Evolutionary conservation across 768 basidiomycete genomes (phyloP).

Genomic region (Trametes maxima): DNA sequence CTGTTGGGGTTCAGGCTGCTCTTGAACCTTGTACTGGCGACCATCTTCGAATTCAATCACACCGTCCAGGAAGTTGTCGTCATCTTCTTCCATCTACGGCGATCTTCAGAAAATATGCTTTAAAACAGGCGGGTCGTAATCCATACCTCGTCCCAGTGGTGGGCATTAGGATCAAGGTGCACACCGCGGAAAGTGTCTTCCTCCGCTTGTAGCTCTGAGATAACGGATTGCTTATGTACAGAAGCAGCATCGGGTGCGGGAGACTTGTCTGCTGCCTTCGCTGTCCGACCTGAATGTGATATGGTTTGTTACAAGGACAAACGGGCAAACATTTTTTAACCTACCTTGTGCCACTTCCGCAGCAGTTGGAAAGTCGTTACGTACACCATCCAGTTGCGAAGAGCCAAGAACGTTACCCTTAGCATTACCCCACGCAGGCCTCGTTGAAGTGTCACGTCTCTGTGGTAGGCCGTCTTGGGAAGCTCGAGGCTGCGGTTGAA

Average conservation of each 20-base stretch:
- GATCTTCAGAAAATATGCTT: not conserved
- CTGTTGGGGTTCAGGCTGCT: conserved; percentile 36
- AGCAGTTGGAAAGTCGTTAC: conserved; percentile 91
- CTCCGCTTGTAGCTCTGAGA: conserved; percentile 78
- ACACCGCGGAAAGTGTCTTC: conserved; percentile 94
- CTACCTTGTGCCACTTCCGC: conserved; percentile 90
- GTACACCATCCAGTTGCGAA: conserved; percentile 45
- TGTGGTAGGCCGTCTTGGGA: conserved; percentile 35
- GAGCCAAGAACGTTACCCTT: conserved; percentile 38
- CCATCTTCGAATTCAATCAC: conserved; percentile 98
- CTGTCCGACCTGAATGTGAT: conserved; percentile 17
- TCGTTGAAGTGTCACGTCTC: conserved; percentile 37
- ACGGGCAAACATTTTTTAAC: conserved; percentile 26
- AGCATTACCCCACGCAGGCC: conserved; percentile 75
- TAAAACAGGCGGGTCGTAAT: not conserved
- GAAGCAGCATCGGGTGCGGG: conserved; percentile 54
- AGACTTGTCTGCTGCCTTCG: conserved; percentile 35
- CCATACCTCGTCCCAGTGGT: conserved; percentile 97
- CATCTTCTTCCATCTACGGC: conserved; percentile 75
- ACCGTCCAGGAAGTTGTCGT: conserved; percentile 84
- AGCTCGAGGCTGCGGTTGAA: conserved; percentile 63
- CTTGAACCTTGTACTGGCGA: conserved; percentile 81
- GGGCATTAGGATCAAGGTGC: conserved; percentile 89
- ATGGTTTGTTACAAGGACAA: not conserved
- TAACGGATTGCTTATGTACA: conserved; percentile 61